Evolutionary conservation across 129 eudicot genomes (phyloP), one percentile per base, ranked within the genome.

Genomic region (Artemisia annua): DNA sequence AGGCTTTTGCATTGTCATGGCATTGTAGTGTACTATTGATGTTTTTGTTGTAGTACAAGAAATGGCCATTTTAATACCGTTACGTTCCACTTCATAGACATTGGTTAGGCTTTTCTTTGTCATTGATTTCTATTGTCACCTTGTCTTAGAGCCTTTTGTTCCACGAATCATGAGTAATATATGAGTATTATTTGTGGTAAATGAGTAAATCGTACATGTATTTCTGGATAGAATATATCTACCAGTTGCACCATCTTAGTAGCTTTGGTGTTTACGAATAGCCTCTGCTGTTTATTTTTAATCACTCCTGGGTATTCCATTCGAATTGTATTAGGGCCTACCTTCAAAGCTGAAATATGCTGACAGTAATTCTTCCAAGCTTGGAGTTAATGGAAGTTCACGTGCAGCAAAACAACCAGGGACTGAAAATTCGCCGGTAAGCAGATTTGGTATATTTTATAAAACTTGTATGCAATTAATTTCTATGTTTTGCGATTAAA

Each of bases 341-440:
- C 46, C 70, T 64, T 63, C 62, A 70, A 60, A 52, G 55, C 83
- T 79, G 80, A 80, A 77, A 70, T 44, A 50, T 77, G 54, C 74
- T 72, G 65, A n/a, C 48, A 56, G 69, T 63, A 39, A 54, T 71
- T 76, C 84, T 7, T 76, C 63, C 69, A 66, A 67, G 58, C 71
- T 81, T 67, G 55, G 78, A 81, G 74, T 63, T 68, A 76, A 63
- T 65, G 87, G 80, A 71, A 83, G 72, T 46, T 79, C 73, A 50
- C 30, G 17, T 60, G 49, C 75, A 66, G 52, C 39, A 19, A 52
- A 70, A 75, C 32, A 69, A 32, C 17, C 64, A 10, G 39, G 51
- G 17, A 65, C 44, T 59, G 77, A 61, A 79, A 66, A 53, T 30
- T 79, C 75, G 60, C 66, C 53, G 61, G 83, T 60, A 59, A 66